A percentile compares a stretch with the other conserved stretches of the same genome.
Evolutionary conservation across 352 stramenopile genomes (phyloP).

Genomic region (Globisporangium middletonii): DNA sequence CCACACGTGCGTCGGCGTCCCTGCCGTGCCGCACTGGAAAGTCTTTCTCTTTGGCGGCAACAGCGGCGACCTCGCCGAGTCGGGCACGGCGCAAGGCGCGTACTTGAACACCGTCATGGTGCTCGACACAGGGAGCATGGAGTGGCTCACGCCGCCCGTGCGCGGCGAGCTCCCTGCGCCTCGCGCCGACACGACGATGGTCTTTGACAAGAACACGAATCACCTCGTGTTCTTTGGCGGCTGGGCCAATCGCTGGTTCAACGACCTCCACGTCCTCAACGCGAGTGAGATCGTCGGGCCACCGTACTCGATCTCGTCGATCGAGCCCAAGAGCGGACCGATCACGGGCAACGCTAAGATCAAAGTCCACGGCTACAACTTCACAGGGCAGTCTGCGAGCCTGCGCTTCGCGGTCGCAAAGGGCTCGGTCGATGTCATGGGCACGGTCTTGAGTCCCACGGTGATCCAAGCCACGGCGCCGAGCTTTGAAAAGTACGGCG

Average conservation of each 20-base stretch:
- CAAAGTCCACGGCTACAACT: slow-evolving; percentile 91
- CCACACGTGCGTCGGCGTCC: slow-evolving; percentile 91
- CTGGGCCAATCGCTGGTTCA: slow-evolving; percentile 95
- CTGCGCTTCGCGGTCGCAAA: slow-evolving; percentile 92
- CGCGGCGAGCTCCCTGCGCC: slow-evolving; percentile 80
- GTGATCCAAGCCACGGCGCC: slow-evolving; percentile 89
- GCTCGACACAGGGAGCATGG: slow-evolving; percentile 88
- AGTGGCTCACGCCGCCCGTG: slow-evolving; percentile 57
- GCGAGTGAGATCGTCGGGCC: slow-evolving; percentile 94
- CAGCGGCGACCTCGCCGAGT: slow-evolving; percentile 89
- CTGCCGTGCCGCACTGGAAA: slow-evolving; percentile 96
- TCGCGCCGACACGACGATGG: slow-evolving; percentile 91
- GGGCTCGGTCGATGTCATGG: slow-evolving; percentile 90
- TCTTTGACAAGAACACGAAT: slow-evolving; percentile 89
- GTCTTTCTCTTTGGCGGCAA: slow-evolving; percentile 97
- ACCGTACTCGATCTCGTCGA: slow-evolving; percentile 92
- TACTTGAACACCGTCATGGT: slow-evolving; percentile 90
- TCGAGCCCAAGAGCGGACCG: slow-evolving; percentile 88
- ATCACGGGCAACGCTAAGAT: slow-evolving; percentile 92
- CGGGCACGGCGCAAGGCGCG: slow-evolving; percentile 78
- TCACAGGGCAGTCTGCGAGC: slow-evolving; percentile 78
- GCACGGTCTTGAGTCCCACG: slow-evolving; percentile 77
- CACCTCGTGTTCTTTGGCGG: slow-evolving; percentile 94
- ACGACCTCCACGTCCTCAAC: slow-evolving; percentile 90
- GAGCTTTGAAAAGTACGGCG: slow-evolving; percentile 93